phyloP scores from a whole-genome alignment of 108 stramenopile species.

The Cyclotella cryptica region DNA sequence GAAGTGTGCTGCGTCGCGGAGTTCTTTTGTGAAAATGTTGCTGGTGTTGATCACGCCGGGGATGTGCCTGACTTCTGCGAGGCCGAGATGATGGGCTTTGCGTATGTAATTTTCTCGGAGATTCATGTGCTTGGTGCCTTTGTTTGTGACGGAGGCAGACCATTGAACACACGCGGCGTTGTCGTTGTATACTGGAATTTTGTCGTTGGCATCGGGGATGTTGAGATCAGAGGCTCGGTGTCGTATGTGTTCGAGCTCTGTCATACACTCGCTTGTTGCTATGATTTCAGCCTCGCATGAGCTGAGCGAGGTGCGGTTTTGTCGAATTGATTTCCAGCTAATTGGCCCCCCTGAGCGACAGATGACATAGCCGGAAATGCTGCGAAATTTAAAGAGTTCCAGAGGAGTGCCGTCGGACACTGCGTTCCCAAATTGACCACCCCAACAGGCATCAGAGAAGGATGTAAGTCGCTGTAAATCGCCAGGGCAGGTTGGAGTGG shows the following conservation, averaged over 20 bases:
- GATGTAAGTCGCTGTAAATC: slow-evolving; percentile 4
- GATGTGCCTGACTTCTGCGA: not conserved
- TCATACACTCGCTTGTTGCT: slow-evolving; percentile 15
- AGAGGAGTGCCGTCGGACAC: slow-evolving; percentile 6
- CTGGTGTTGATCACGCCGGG: slow-evolving; percentile 6
- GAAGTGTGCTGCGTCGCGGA: not conserved
- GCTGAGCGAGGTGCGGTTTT: slow-evolving; percentile 6
- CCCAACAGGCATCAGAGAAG: slow-evolving; percentile 29
- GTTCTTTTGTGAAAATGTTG: not conserved
- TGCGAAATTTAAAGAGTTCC: slow-evolving; percentile 17
- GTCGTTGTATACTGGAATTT: slow-evolving; percentile 1
- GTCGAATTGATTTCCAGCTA: slow-evolving; percentile 10
- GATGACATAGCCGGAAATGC: slow-evolving; percentile 5
- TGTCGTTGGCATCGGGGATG: not conserved
- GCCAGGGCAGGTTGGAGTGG: slow-evolving; percentile 8
- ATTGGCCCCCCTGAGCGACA: slow-evolving; percentile 4
- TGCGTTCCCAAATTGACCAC: slow-evolving; percentile 10
- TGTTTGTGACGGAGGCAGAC: slow-evolving; percentile 17
- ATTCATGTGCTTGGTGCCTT: slow-evolving; percentile 29
- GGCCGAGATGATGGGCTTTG: not conserved
- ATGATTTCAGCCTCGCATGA: slow-evolving; percentile 29
- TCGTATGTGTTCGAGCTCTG: not conserved
- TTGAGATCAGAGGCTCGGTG: not conserved
- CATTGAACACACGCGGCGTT: slow-evolving; percentile 2
- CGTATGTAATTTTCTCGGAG: slow-evolving; percentile 1